Evolutionary conservation across 371 early-diverging fungal species (phyloP).

Genomic region (Mucor irregularis): DNA sequence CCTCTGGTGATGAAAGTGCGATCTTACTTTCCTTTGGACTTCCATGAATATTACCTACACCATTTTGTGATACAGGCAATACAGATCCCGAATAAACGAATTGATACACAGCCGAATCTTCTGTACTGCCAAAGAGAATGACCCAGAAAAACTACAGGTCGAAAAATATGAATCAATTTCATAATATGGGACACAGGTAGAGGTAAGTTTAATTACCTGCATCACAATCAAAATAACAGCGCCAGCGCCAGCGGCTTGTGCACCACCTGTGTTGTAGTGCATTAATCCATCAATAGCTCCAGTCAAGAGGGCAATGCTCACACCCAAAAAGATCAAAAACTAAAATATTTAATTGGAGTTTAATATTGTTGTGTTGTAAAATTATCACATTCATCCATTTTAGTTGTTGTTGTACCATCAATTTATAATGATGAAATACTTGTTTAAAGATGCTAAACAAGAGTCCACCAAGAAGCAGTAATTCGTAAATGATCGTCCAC

Average conservation of each 20-base stretch:
- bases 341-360: constrained; percentile 9
- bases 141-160: constrained; percentile 40
- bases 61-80: constrained; percentile 14
- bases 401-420: constrained; percentile 27
- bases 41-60: background rate
- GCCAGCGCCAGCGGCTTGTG: constrained; percentile 37
- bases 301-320: constrained; percentile 36
- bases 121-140: constrained; percentile 45
- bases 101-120: constrained; percentile 45
- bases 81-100: constrained; percentile 19
- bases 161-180: background rate
- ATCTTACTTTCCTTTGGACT: constrained; percentile 23
- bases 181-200: background rate
- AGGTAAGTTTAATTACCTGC: constrained; percentile 13
- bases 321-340: constrained; percentile 40
- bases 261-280: constrained; percentile 9
- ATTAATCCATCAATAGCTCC: constrained; percentile 17
- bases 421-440: constrained; percentile 38
- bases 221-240: constrained; percentile 38
- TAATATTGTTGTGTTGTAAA: background rate
- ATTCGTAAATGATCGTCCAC: constrained; percentile 45
- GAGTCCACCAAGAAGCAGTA: constrained; percentile 32
- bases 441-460: constrained; percentile 27
- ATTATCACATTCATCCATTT: constrained; percentile 34
- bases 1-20: constrained; percentile 18